Conservation (phyloP, 78 protist genomes). For the Dictyostelium firmibasis region DNA sequence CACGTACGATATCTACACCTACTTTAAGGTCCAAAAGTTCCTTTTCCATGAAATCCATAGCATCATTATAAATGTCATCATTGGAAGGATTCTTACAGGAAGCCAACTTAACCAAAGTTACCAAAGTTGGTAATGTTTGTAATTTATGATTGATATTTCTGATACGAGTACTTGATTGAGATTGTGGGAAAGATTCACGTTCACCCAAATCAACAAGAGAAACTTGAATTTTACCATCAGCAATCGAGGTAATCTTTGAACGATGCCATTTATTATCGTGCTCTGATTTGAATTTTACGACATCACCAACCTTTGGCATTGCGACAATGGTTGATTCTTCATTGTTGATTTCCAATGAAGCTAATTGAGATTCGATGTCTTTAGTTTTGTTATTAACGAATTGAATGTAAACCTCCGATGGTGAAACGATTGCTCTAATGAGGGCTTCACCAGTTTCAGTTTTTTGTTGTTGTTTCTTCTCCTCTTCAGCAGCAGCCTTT, state of each 20-base stretch:
- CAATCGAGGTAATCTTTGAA: constrained; percentile 17
- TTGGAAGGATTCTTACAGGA: background rate
- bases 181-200: background rate
- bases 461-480: background rate
- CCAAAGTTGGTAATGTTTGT: background rate
- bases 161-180: background rate
- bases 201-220: constrained; percentile 39
- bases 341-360: constrained; percentile 4
- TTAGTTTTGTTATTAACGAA: background rate
- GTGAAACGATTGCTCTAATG: constrained; percentile 12
- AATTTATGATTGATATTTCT: constrained; percentile 12
- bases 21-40: constrained; percentile 15
- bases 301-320: constrained; percentile 27
- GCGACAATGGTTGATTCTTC: background rate
- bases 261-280: constrained; percentile 58
- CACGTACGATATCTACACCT: background rate
- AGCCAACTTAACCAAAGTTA: constrained; percentile 7
- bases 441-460: constrained; percentile 40
- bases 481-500: constrained; percentile 23
- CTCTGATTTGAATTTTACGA: background rate
- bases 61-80: constrained; percentile 16
- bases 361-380: constrained; percentile 33
- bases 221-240: background rate
- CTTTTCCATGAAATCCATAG: constrained; percentile 53
- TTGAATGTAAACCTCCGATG: constrained; percentile 57